phyloP scores from a whole-genome alignment of 1,284 basidiomycete species.

The Sporisorium scitamineum region DNA sequence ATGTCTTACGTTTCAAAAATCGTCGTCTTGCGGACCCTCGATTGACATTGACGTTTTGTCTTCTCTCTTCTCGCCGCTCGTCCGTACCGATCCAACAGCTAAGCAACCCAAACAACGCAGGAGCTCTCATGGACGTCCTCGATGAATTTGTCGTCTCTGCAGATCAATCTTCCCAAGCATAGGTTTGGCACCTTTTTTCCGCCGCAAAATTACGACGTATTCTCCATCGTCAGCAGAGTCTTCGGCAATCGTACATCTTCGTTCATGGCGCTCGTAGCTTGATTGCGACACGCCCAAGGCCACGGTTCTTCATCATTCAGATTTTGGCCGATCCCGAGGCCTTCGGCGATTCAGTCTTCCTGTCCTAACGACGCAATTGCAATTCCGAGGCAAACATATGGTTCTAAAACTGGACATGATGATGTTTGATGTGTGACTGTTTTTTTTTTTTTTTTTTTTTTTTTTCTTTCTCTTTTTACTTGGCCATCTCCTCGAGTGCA shows the following conservation, averaged over 20 bases:
- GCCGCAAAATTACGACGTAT: background rate
- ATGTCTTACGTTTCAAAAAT: conserved; percentile 6
- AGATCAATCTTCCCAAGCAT: conserved; percentile 24
- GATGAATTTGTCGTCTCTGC: conserved; percentile 31
- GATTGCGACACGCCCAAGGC: background rate
- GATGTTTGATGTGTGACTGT: background rate
- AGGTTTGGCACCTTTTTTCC: background rate
- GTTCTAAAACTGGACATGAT: background rate
- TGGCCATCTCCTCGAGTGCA: conserved; percentile 55
- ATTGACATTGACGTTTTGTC: background rate
- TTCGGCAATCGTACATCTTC: background rate
- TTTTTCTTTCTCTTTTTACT: conserved; percentile 32
- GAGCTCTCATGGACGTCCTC: conserved; percentile 50
- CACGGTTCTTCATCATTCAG: background rate
- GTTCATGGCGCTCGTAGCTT: background rate
- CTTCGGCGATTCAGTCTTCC: too few species aligned
- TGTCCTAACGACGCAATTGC: background rate
- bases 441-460: conserved; percentile 30
- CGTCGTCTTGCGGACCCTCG: background rate
- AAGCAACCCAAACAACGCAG: conserved; percentile 52
- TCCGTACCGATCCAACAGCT: conserved; percentile 8
- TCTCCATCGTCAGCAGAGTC: background rate
- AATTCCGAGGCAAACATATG: conserved; percentile 7
- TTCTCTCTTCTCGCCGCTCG: background rate
- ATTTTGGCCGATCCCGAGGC: background rate